These are phyloP conservation scores for Boletus rufocinnamomeus DNA, from an alignment of 768 basidiomycete species.

Conservation along the genomic window DNA sequence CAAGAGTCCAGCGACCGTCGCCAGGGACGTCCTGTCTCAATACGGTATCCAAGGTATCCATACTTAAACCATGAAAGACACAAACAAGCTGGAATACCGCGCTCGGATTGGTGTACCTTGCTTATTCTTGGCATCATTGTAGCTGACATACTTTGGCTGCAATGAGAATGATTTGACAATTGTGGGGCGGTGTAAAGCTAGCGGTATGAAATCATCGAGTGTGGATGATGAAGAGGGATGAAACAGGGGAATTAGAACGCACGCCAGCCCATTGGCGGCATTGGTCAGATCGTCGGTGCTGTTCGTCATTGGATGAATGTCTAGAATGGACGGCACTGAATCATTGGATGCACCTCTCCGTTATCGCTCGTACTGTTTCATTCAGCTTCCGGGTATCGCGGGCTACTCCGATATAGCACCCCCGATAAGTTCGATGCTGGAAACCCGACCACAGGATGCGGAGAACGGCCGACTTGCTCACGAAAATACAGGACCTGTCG, in stretches of 20 bases:
- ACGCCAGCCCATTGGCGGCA: neutral
- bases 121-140: conserved; percentile 7
- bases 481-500: conserved; percentile 3
- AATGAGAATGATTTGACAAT: conserved; percentile 4
- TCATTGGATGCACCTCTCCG: neutral
- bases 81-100: conserved; percentile 2
- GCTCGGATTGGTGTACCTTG: neutral
- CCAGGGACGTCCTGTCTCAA: conserved; percentile 53
- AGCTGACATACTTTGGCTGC: neutral
- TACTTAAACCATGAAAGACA: conserved; percentile 12
- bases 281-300: no score
- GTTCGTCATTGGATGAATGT: neutral
- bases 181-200: neutral
- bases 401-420: neutral
- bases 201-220: neutral
- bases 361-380: neutral
- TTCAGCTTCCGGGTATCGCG: neutral
- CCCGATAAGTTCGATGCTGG: neutral
- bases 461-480: conserved; percentile 5
- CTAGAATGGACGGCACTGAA: neutral
- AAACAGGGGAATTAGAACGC: neutral
- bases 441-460: conserved; percentile 1
- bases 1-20: conserved; percentile 75
- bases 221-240: neutral
- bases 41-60: conserved; percentile 56